Base-by-base conservation (phyloP, 371 early-diverging fungal species). In the Coemansia sp. region DNA sequence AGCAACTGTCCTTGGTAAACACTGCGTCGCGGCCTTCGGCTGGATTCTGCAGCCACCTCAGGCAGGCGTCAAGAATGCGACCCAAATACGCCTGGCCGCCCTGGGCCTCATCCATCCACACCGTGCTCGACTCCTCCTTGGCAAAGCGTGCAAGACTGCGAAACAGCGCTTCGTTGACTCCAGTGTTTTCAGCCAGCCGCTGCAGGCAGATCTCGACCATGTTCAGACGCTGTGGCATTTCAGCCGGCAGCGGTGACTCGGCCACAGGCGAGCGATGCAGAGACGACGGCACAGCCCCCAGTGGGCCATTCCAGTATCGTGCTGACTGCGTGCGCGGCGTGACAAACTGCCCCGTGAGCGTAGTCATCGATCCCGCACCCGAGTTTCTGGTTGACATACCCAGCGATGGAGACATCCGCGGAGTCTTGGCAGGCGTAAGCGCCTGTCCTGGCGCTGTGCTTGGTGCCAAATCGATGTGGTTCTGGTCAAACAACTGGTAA, bases 141-240 rank as follows among this genome's bases (percentile, higher is more conserved):
- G 77, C 78, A 67, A 77, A 78, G 4, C 78, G 78, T 4, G 78
- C 78, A 49, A 78, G 58, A 29, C 71, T 62, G 40, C 78, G 78
- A 51, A 78, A 78, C 12, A 78, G 67, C 11, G 70, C 55, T 39
- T 78, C 78, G 53, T 70, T 67, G 3, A 78, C 78, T n/a, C 58
- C 64, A 29, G 57, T 26, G 54, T 69, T 70, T 3, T 55, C 61
- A 19, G 61, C 56, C 8, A 78, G 62, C 9, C 65, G 76, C 58
- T 40, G 52, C 63, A 78, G 29, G 48, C 64, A 64, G 19, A 19
- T 4, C 17, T 66, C 78, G 21, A 71, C 55, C 19, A 67, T 70
- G 41, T 23, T 57, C 41, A 70, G 61, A 0, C 78, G 66, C 59
- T 70, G 71, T 1, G 78, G 78, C 13, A 69, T 73, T 29, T 65